A percentile compares a stretch with the other conserved stretches of the same genome.
phyloP scores from a whole-genome alignment of 371 early-diverging fungal species.

The Choanephora cucurbitarum region DNA sequence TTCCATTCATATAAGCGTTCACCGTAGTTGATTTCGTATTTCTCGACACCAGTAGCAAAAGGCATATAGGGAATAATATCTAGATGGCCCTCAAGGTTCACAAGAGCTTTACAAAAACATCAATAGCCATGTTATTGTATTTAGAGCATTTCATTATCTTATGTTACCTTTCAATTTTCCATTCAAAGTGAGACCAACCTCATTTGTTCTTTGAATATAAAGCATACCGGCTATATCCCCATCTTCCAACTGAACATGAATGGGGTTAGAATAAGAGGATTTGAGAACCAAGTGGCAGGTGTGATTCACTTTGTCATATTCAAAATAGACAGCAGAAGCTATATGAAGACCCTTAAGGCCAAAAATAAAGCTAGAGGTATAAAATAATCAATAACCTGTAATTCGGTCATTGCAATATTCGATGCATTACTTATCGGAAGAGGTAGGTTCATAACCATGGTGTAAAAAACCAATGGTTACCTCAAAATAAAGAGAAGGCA shows the following conservation, averaged over 20 bases:
- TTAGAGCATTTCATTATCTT: no score
- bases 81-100: constrained; percentile 9
- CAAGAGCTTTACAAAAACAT: constrained; percentile 10
- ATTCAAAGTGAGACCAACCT: constrained; percentile 28
- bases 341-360: constrained; percentile 25
- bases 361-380: constrained; percentile 22
- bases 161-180: constrained; percentile 22
- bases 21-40: constrained; percentile 25
- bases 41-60: constrained; percentile 19
- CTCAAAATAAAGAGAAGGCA: constrained; percentile 45
- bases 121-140: not conserved
- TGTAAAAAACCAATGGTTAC: constrained; percentile 17
- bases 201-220: constrained; percentile 22
- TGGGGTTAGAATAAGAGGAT: constrained; percentile 18
- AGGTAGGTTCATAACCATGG: constrained; percentile 9
- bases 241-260: constrained; percentile 24
- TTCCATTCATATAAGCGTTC: constrained; percentile 22
- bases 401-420: no score
- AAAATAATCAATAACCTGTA: no score
- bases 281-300: constrained; percentile 15
- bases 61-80: constrained; percentile 23
- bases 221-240: constrained; percentile 38
- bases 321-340: constrained; percentile 23
- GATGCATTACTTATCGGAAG: constrained; percentile 15
- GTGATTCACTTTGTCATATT: constrained; percentile 19